Evolutionary conservation across 768 basidiomycete genomes (phyloP).

Genomic region (Mycena epipterygia): DNA sequence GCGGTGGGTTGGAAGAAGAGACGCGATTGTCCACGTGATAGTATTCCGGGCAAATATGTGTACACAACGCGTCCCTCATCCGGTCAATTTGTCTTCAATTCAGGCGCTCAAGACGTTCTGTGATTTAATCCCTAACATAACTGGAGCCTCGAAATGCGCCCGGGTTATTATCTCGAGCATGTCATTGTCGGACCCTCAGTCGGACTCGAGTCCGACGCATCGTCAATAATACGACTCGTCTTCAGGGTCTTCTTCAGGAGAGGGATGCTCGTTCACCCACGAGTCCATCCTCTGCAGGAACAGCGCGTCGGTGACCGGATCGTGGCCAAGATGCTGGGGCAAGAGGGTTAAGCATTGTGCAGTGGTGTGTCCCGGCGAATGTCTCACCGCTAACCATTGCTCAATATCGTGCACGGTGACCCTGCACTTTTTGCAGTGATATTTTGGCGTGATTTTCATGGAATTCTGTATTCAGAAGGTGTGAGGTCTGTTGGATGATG

Average conservation of each 20-base stretch:
- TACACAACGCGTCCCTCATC: background rate
- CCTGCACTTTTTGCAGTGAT: conserved; percentile 24
- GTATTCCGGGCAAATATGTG: background rate
- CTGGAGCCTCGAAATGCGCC: conserved; percentile 8
- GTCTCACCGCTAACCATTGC: conserved; percentile 23
- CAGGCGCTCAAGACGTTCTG: background rate
- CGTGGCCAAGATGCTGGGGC: conserved; percentile 28
- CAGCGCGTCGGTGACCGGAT: conserved; percentile 24
- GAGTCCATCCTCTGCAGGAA: conserved; percentile 24
- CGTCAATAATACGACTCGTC: conserved; percentile 14
- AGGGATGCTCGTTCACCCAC: conserved; percentile 27
- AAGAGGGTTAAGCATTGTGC: background rate
- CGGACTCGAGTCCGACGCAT: background rate
- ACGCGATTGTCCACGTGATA: conserved; percentile 11
- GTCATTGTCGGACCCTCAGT: background rate
- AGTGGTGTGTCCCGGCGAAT: background rate
- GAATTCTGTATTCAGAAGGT: background rate
- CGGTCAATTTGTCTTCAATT: too few species aligned
- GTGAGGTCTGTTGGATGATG: too few species aligned
- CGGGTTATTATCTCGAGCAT: too few species aligned
- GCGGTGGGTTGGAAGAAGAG: too few species aligned
- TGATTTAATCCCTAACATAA: background rate
- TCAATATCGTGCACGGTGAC: conserved; percentile 20
- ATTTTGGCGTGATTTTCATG: conserved; percentile 26
- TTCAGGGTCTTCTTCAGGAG: conserved; percentile 17